Evolutionary conservation across 2,329 filamentous ascomycete species (phyloP).

Genomic region (Venturia nashicola): DNA sequence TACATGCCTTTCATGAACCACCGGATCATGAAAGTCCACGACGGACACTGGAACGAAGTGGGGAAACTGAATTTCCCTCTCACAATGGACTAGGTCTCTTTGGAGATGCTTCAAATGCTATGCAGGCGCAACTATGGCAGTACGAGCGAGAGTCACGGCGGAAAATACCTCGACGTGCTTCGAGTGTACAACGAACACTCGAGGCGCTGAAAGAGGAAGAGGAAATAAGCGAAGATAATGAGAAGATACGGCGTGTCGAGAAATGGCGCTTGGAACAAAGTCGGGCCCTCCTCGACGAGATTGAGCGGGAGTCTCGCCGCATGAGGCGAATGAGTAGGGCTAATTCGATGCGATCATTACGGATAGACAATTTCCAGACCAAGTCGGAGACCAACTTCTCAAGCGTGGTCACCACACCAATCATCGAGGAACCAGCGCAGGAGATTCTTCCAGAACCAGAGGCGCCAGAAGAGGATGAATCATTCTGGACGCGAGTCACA

Average conservation of each 20-base stretch:
- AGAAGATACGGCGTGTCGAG: slow-evolving; percentile 76
- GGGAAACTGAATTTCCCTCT: slow-evolving; percentile 64
- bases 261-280: slow-evolving; percentile 89
- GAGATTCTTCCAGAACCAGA: neutral
- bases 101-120: slow-evolving; percentile 27
- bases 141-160: slow-evolving; percentile 70
- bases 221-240: slow-evolving; percentile 46
- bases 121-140: slow-evolving; percentile 78
- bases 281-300: slow-evolving; percentile 70
- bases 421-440: neutral
- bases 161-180: slow-evolving; percentile 25
- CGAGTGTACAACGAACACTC: slow-evolving; percentile 45
- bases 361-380: neutral
- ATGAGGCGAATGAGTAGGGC: slow-evolving; percentile 48
- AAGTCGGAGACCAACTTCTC: slow-evolving; percentile 9
- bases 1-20: slow-evolving; percentile 72
- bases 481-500: slow-evolving; percentile 71
- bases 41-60: slow-evolving; percentile 39
- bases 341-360: slow-evolving; percentile 20
- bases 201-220: slow-evolving; percentile 41
- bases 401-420: neutral
- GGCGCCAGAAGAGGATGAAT: slow-evolving; percentile 30
- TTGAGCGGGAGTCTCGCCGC: slow-evolving; percentile 67
- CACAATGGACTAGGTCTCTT: slow-evolving; percentile 92
- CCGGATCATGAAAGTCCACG: slow-evolving; percentile 29